Base-by-base conservation (phyloP, 1,139 yeast species). In the Suzukiozyma palmioleophila region DNA sequence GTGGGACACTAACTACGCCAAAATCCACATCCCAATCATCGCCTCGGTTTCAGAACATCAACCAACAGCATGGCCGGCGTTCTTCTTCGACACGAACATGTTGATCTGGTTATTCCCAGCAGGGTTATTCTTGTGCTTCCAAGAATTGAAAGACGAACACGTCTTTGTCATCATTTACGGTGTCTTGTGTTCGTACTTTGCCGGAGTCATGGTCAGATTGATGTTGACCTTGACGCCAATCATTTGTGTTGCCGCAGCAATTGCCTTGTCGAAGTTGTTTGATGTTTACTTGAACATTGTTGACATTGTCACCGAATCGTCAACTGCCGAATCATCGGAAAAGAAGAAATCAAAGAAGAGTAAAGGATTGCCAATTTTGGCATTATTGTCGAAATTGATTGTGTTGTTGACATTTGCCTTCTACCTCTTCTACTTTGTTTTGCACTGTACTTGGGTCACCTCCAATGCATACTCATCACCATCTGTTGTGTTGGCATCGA, bases 41-140 rank as follows among this genome's bases (percentile, higher is more conserved):
- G 98, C 98, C 1, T 90, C 97, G 2, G 99, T 94, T 38, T 87
- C 96, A 11, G 99, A 94, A 68, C 99, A 94, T 72, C 99, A 94
- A 71, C 99, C 99, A 43, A 92, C 98, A 18, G 96, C 98, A 10
- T 94, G 99, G 99, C 96, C 98, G 11, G 81, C 97, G 9, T 94
- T 92, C 65, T 92, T 88, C 75, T 88, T 92, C 61, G 99, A 94
- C 62, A 83, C 94, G 38, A 86, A 82, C 54, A 78, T 92, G 73
- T 73, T 94, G 64, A 86, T 92, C 53, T 94, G 98, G 98, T 74
- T 94, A 51, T 92, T 94, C 87, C 99, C 99, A 38, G 97, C 92
- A 3, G 99, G 98, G 49, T 84, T 94, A 41, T 92, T 86, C 66
- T 65, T 92, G 52, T 77, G 92, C 51, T 84, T 94, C 77, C 86